phyloP scores from a whole-genome alignment of 768 basidiomycete species.

The Myochromella boudieri region DNA sequence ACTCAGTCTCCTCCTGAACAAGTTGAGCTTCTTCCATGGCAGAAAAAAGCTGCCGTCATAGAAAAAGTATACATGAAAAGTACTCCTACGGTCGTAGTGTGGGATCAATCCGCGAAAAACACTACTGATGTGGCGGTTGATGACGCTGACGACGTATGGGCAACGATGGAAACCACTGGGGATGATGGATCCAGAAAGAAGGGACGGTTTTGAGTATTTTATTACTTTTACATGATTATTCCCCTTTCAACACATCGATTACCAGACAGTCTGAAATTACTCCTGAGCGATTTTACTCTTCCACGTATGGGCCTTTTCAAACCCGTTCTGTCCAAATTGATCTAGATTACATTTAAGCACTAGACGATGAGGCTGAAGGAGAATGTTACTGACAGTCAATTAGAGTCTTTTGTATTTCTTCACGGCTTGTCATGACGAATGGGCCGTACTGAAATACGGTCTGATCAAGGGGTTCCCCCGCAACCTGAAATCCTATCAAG shows the following conservation, averaged over 20 bases:
- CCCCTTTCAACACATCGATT: too few relatives aligned
- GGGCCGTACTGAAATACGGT: constrained; percentile 85
- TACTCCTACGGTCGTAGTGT: constrained; percentile 60
- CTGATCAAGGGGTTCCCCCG: constrained; percentile 89
- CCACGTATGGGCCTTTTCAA: constrained; percentile 89
- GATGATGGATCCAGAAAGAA: constrained; percentile 27
- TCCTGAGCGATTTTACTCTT: constrained; percentile 72
- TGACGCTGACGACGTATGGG: constrained; percentile 68
- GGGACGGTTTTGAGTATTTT: too few relatives aligned
- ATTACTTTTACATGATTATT: too few relatives aligned
- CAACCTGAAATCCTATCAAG: constrained; percentile 43
- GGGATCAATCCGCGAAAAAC: constrained; percentile 43
- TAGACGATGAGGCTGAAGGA: not conserved
- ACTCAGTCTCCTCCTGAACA: constrained; percentile 49
- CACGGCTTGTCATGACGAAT: constrained; percentile 80
- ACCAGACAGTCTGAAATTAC: constrained; percentile 10
- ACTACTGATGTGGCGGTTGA: constrained; percentile 9
- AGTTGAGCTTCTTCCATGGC: constrained; percentile 49
- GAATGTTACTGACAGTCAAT: constrained; percentile 62
- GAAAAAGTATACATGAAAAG: constrained; percentile 65
- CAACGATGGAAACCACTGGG: constrained; percentile 55
- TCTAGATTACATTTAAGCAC: constrained; percentile 39
- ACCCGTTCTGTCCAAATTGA: constrained; percentile 78
- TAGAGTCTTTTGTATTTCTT: constrained; percentile 82
- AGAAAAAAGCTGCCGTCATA: constrained; percentile 58